phyloP scores from a whole-genome alignment of 257 asterid genomes.

The Plectranthus barbatus region DNA sequence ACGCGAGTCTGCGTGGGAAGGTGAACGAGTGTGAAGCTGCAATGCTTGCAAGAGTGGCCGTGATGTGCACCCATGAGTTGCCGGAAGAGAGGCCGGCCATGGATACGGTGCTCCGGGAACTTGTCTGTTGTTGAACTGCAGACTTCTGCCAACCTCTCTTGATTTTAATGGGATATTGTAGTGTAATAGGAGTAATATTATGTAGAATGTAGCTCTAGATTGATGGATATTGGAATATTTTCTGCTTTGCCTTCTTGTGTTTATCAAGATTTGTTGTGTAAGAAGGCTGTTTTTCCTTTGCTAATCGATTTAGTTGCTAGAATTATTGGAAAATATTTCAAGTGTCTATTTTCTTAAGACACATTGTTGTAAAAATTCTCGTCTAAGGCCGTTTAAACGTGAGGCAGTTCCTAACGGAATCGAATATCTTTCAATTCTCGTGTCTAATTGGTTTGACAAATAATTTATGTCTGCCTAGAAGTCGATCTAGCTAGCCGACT shows the following conservation, averaged over 20 bases:
- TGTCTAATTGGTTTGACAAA: too few relatives aligned
- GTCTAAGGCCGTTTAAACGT: too few relatives aligned
- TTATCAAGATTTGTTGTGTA: not conserved
- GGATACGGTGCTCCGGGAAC: constrained; percentile 42
- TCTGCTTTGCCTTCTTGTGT: constrained; percentile 1
- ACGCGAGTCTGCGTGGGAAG: constrained; percentile 45
- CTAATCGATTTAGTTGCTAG: too few relatives aligned
- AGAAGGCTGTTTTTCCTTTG: constrained; percentile 6
- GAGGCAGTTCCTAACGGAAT: too few relatives aligned
- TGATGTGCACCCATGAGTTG: constrained; percentile 49
- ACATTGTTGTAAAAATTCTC: too few relatives aligned
- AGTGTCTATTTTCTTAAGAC: too few relatives aligned
- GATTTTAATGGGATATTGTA: not conserved
- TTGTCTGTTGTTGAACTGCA: constrained; percentile 13
- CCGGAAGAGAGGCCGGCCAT: constrained; percentile 72
- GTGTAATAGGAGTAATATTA: too few relatives aligned
- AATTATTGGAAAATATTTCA: too few relatives aligned
- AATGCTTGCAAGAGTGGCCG: constrained; percentile 45
- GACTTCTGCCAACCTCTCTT: not conserved
- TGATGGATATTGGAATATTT: constrained; percentile 13
- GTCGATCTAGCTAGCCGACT: too few relatives aligned
- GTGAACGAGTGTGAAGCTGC: constrained; percentile 49
- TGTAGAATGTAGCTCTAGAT: constrained; percentile 3
- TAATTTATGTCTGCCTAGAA: too few relatives aligned
- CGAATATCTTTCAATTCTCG: too few relatives aligned